Evolutionary conservation across 257 asterid genomes (phyloP), one percentile per base, ranked within the genome.

Genomic region (Scutellaria baicalensis): DNA sequence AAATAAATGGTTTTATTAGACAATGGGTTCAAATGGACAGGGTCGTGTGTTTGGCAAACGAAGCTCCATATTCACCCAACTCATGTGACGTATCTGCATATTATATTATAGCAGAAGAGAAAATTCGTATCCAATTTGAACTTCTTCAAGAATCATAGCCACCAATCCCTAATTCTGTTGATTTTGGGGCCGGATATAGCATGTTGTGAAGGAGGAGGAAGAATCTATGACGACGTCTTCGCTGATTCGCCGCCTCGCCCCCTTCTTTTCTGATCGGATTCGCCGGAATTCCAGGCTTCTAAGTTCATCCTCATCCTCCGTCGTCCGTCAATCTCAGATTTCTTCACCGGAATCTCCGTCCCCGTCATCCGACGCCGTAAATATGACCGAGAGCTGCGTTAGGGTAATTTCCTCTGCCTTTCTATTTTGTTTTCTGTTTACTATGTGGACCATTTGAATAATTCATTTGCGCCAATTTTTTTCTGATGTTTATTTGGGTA

Each of bases 311-410:
- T 72, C 87, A 7, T 75, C 96, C 65, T 72, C 87, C 33, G 92
- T 80, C 56, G 69, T 83, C 33, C 80, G 23, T 10, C 77, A 83
- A 54, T 59, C 86, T 63, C 85, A 75, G 50, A 9, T 54, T 6
- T 68, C 90, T 10, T 72, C 78, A 4, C 36, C 80, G 33, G 78
- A 83, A 73, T 76, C 91, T 48, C 73, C 86, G 50, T 76, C 86
- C 17, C 77, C 84, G 48, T 47, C 93, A 56, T 1, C 80, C 9
- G 83, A 78, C 4, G 77, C 80, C 31, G 75, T 90, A 13, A 81
- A 82, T 33, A 62, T 93, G 84, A 87, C 94, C 65, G 88, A 84
- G 1, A 86, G 80, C 80, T 93, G 98, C 73, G 83, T 90, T 52
- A 82, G 86, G 86, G 98, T 93, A 87, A 58, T 51, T 59, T 47